Percentiles rank a stretch among this genome's conserved stretches.
Conservation (phyloP, 257 asterid species). For the Gentiana macrophylla region DNA sequence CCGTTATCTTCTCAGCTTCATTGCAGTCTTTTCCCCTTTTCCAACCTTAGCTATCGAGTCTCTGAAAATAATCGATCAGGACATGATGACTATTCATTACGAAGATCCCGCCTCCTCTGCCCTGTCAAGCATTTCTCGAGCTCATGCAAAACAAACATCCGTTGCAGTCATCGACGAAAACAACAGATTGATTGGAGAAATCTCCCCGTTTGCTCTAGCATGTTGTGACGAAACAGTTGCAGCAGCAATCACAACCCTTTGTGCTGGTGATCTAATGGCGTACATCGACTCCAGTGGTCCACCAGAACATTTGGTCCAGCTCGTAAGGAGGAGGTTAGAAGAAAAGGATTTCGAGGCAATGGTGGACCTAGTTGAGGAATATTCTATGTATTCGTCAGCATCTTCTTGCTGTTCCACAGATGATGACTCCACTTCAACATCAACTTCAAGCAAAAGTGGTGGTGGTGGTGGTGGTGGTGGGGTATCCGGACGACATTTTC, state of each 20-base stretch:
- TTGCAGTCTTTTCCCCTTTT: conserved; percentile 58
- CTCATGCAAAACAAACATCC: conserved; percentile 44
- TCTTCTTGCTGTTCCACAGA: conserved; percentile 61
- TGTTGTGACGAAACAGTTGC: conserved; percentile 61
- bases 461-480: conserved; percentile 8
- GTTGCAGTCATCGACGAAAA: conserved; percentile 61
- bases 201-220: conserved; percentile 62
- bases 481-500: conserved; percentile 16
- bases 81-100: conserved; percentile 41
- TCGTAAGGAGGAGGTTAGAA: conserved; percentile 49
- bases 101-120: conserved; percentile 54
- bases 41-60: conserved; percentile 47
- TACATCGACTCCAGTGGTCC: conserved; percentile 68
- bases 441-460: conserved; percentile 8
- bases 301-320: conserved; percentile 46
- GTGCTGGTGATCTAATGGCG: conserved; percentile 65
- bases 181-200: conserved; percentile 53
- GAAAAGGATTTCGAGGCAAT: conserved; percentile 39
- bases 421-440: conserved; percentile 30
- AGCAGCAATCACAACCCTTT: conserved; percentile 47
- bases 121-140: conserved; percentile 24
- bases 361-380: conserved; percentile 54
- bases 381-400: conserved; percentile 18
- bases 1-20: conserved; percentile 69
- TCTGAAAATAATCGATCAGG: conserved; percentile 39